These are phyloP conservation scores for Chalciporus chontae DNA, from an alignment of 768 basidiomycete genomes.

Conservation along the genomic window DNA sequence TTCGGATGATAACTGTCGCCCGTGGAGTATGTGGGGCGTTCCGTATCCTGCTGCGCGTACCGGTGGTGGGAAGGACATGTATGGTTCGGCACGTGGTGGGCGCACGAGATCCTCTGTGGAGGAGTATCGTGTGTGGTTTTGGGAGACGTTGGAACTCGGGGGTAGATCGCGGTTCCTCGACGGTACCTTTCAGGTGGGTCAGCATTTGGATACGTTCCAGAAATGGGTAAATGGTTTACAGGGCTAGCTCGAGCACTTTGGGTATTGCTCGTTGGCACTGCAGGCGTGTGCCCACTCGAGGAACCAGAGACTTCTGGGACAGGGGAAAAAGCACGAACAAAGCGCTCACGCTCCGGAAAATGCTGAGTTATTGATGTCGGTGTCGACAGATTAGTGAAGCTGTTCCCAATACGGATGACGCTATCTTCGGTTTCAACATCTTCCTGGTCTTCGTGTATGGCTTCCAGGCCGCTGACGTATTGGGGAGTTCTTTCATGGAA, in stretches of 20 bases:
- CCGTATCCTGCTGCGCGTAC: slow-evolving; percentile 35
- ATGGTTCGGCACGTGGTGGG: slow-evolving; percentile 22
- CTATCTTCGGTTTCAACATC: slow-evolving; percentile 8
- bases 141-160: slow-evolving; percentile 16
- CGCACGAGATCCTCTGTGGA: slow-evolving; percentile 25
- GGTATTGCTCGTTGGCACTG: not conserved
- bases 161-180: slow-evolving; percentile 8
- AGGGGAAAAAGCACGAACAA: slow-evolving; percentile 1
- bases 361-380: slow-evolving; percentile 14
- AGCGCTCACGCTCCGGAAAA: slow-evolving; percentile 5
- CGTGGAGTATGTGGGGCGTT: slow-evolving; percentile 16
- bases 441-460: slow-evolving; percentile 10
- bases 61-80: slow-evolving; percentile 35
- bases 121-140: slow-evolving; percentile 6
- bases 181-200: slow-evolving; percentile 4
- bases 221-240: slow-evolving; percentile 8
- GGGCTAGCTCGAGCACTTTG: slow-evolving; percentile 8
- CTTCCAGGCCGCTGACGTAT: slow-evolving; percentile 4
- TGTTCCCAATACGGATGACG: slow-evolving; percentile 21
- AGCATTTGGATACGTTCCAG: not conserved
- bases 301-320: slow-evolving; percentile 4
- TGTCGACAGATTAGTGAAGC: slow-evolving; percentile 6
- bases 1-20: slow-evolving; percentile 26
- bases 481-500: slow-evolving; percentile 6
- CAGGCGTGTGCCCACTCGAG: not conserved